Base-by-base conservation (phyloP, 768 basidiomycete genomes). In the Cystobasidiopsis lactophilus region DNA sequence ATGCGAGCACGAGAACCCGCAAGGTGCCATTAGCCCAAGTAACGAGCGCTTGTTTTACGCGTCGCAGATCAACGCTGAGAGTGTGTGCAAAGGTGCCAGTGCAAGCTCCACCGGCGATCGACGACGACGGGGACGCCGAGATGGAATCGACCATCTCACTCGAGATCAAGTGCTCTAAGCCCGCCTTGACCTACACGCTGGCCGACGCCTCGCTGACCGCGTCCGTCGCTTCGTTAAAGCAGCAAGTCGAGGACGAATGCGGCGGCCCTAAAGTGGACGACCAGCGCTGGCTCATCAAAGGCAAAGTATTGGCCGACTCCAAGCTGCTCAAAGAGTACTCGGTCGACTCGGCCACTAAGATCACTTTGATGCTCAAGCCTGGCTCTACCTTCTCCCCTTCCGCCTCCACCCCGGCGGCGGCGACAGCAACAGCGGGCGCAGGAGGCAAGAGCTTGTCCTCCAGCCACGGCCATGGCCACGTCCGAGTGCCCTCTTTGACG, bases 261-360 rank as follows among this genome's bases (percentile, higher is more conserved):
- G 77, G 27, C 19, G 83, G 84, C 0, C 88, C 88, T 0, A 75
- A 80, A 9, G 75, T 78, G 41, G 79, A 85, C 63, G 72, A 74
- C 29, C 89, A 93, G 66, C 73, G 93, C 2, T 75, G 95, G 16
- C 71, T 98, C 11, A 72, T 93, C 50, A 95, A 89, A 68, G 93
- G 93, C 52, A 98, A 98, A 66, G 86, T 81, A 0, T 75, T 96
- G 57, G 78, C 77, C 16, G 91, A 95, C 70, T 69, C 69, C 24
- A 91, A 89, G 64, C 75, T 98, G 10, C 69, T 96, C 38, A 80
- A 81, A 63, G 93, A 96, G 65, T 98, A 95, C 70, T 75, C 70
- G 62, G 44, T 40, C 13, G 72, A 89, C 62, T 75, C 78, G 61
- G 75, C 79, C 63, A 82, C 80, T 11, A 80, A 77, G 11, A 70